Conservation (phyloP, 768 basidiomycete species). For the Phlegmacium glaucopus region DNA sequence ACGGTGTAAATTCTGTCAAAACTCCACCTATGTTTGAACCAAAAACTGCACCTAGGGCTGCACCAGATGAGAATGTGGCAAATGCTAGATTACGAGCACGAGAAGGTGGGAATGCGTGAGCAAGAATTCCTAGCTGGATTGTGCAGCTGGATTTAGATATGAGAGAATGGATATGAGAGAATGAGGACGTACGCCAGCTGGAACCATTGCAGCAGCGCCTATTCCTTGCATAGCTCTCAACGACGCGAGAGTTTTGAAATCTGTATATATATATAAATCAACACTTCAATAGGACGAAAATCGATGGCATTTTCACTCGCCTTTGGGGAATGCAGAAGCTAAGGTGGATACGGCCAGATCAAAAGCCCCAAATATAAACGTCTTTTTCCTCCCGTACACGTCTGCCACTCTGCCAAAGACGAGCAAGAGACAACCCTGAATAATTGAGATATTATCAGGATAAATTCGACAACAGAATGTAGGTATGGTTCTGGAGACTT, state of each 20-base stretch:
- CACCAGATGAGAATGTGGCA: conserved; percentile 81
- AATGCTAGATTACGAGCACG: conserved; percentile 72
- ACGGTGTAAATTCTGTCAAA: conserved; percentile 53
- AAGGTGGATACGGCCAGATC: conserved; percentile 56
- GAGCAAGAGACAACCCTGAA: conserved; percentile 73
- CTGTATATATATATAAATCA: conserved; percentile 27
- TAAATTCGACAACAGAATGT: too few species aligned
- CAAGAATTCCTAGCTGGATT: conserved; percentile 73
- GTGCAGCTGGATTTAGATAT: not conserved
- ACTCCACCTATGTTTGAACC: conserved; percentile 73
- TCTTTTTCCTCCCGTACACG: conserved; percentile 68
- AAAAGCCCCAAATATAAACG: conserved; percentile 59
- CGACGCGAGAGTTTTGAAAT: conserved; percentile 58
- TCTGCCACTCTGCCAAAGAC: conserved; percentile 80
- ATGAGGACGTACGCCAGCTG: conserved; percentile 52
- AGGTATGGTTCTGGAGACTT: conserved; percentile 1
- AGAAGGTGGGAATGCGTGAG: conserved; percentile 69
- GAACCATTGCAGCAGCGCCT: conserved; percentile 75
- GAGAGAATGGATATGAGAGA: conserved; percentile 1
- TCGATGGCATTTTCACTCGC: conserved; percentile 21
- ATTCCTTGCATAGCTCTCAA: conserved; percentile 78
- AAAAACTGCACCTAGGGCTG: conserved; percentile 73
- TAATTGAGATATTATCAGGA: not conserved
- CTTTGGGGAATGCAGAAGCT: conserved; percentile 60
- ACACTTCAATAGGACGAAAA: not conserved